Percentiles rank a stretch among this genome's conserved stretches.
These are phyloP conservation scores for Herpetospermum pedunculosum DNA, from an alignment of 306 rosid species.

Conservation along the genomic window DNA sequence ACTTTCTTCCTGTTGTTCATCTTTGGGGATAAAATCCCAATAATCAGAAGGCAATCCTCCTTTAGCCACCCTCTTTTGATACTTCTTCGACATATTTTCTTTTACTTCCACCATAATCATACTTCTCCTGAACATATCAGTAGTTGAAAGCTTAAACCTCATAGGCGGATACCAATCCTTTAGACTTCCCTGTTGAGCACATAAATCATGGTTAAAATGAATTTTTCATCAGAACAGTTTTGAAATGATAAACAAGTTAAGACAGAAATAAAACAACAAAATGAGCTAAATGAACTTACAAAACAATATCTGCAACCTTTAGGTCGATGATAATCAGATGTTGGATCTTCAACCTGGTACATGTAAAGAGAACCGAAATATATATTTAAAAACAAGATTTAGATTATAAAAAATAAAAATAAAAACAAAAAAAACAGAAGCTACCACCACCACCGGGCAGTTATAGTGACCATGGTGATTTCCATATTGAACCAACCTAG, in stretches of 20 bases:
- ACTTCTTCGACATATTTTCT: conserved; percentile 26
- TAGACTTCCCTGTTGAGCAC: conserved; percentile 41
- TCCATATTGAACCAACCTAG: background rate
- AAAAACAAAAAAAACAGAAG: background rate
- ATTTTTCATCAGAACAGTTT: background rate
- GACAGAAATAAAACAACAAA: background rate
- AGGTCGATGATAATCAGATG: conserved; percentile 15
- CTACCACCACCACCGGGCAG: background rate
- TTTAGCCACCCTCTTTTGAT: conserved; percentile 21
- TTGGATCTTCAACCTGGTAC: conserved; percentile 39
- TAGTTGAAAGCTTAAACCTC: conserved; percentile 69
- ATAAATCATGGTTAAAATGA: conserved; percentile 13
- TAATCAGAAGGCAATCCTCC: conserved; percentile 46
- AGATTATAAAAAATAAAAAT: background rate
- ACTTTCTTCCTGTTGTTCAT: conserved; percentile 51
- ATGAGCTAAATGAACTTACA: conserved; percentile 46
- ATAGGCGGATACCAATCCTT: conserved; percentile 46
- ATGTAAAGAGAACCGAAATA: background rate
- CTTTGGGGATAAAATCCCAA: conserved; percentile 73
- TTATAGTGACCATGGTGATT: background rate
- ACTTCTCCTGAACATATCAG: conserved; percentile 49
- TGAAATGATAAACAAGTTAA: background rate
- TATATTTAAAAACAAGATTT: background rate
- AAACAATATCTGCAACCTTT: conserved; percentile 63
- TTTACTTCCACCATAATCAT: conserved; percentile 53